Conservation (phyloP, 2,329 filamentous ascomycete genomes). For the Laburnicola sp. region DNA sequence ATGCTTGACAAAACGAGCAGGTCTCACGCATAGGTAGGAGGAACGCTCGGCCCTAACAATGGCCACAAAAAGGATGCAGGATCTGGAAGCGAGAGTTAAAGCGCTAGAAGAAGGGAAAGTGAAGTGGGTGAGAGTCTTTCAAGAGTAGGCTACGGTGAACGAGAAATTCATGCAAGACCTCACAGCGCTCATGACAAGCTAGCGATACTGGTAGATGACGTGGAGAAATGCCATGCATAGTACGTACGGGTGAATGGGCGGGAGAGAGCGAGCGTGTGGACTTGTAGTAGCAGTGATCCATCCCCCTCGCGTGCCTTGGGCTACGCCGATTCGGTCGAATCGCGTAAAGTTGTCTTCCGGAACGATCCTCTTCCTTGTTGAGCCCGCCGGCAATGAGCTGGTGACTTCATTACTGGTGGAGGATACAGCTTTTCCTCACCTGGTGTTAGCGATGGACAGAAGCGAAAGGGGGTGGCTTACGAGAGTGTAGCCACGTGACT, state of each 20-base stretch:
- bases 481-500: neutral
- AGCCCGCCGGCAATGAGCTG: neutral
- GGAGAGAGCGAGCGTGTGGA: neutral
- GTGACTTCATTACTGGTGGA: neutral
- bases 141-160: neutral
- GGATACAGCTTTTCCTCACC: neutral
- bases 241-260: neutral
- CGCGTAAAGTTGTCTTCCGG: neutral
- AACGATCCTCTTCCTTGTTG: neutral
- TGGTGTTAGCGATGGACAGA: neutral
- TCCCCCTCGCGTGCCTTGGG: neutral
- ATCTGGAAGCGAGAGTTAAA: constrained; percentile 1
- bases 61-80: neutral
- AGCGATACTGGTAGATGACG: neutral
- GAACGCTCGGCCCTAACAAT: neutral
- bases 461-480: neutral
- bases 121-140: neutral
- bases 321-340: neutral
- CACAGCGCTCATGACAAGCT: neutral
- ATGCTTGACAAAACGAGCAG: neutral
- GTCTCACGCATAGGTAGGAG: neutral
- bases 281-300: neutral
- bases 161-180: neutral
- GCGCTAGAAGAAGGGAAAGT: constrained; percentile 2
- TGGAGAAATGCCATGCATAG: neutral